Conservation (phyloP, 805 yeast genomes). For the Wickerhamiella azyma region DNA sequence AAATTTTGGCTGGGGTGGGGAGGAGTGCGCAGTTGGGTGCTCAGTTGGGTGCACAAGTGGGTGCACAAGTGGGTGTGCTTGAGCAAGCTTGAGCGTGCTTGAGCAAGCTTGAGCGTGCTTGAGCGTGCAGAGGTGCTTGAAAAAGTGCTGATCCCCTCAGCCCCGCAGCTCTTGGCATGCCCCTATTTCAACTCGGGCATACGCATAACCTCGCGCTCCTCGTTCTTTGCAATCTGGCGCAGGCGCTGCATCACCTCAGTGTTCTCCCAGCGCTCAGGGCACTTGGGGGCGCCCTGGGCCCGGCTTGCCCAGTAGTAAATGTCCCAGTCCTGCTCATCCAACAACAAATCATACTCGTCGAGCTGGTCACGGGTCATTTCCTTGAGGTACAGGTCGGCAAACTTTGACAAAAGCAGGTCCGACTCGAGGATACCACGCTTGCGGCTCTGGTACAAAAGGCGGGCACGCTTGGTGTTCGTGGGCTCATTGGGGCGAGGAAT, state of each 20-base stretch:
- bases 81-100: too few relatives aligned
- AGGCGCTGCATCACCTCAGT: slow-evolving; percentile 48
- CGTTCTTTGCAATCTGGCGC: slow-evolving; percentile 62
- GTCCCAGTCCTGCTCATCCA: slow-evolving; percentile 98
- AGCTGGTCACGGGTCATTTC: slow-evolving; percentile 49
- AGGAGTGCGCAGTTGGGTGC: too few relatives aligned
- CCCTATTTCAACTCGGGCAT: slow-evolving; percentile 60
- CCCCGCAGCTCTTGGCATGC: too few relatives aligned
- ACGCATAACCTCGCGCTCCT: slow-evolving; percentile 56
- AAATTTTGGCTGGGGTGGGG: too few relatives aligned
- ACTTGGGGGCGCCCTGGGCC: slow-evolving; percentile 56
- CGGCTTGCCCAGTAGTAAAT: slow-evolving; percentile 95
- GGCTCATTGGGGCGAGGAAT: slow-evolving; percentile 62
- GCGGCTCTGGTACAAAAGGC: slow-evolving; percentile 79
- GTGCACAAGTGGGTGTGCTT: too few relatives aligned
- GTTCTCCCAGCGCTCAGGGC: slow-evolving; percentile 76
- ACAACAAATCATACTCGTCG: slow-evolving; percentile 65
- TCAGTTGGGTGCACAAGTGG: too few relatives aligned
- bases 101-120: too few relatives aligned
- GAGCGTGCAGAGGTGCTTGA: too few relatives aligned
- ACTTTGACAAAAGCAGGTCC: slow-evolving; percentile 70
- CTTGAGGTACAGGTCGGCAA: slow-evolving; percentile 62
- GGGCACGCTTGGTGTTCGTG: slow-evolving; percentile 63
- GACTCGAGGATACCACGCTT: slow-evolving; percentile 93
- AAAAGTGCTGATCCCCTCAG: too few relatives aligned